Evolutionary conservation across 768 basidiomycete genomes (phyloP), one percentile per base, ranked within the genome.

Genomic region (Pleurotus citrinopileatus): DNA sequence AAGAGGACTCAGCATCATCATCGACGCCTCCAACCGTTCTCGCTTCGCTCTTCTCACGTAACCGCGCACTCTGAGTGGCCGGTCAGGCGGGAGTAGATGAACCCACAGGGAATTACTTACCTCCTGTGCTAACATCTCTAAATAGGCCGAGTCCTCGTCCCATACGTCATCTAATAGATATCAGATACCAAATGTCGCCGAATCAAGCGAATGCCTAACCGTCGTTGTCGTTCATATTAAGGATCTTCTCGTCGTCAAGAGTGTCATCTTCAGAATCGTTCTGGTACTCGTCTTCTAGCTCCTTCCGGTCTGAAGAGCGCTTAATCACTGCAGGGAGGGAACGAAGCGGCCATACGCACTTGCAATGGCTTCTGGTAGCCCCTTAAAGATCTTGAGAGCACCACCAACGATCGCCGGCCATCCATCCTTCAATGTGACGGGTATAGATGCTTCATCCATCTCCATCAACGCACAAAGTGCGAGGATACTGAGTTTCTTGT

Each of bases 131-230:
- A 95, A 79, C 78, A 92, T 73, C 66, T 94, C 91, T 40, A 93
- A 76, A 65, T 94, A 95, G 5, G 87, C 89, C 6, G 91, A 91
- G 60, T 93, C 90, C 55, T 90, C 87, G 62, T 94, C 92, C 85
- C 88, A 93, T 13, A 94, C 90, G 66, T 95, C 93, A 64, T 90
- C 91, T 85, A 56, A 52, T 36, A 45, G 55, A 57, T 34, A 55
- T 60, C 26, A 5, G 20, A 5, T 53, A 34, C 22, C n/a, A 29
- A 4, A 0, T 22, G n/a, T 26, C n/a, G 23, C 12, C 13, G 25
- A n/a, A 25, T 9, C 20, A 38, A 27, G 42, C 15, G 27, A 6
- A 36, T 65, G 10, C 40, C 68, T 48, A 51, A 75, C 79, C 79
- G 59, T 83, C 84, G 37, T 84, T 82, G 44, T 85, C 84, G 46